Base-by-base conservation (phyloP, 2,329 filamentous ascomycete genomes). In the Ceratocystis alfenasii region DNA sequence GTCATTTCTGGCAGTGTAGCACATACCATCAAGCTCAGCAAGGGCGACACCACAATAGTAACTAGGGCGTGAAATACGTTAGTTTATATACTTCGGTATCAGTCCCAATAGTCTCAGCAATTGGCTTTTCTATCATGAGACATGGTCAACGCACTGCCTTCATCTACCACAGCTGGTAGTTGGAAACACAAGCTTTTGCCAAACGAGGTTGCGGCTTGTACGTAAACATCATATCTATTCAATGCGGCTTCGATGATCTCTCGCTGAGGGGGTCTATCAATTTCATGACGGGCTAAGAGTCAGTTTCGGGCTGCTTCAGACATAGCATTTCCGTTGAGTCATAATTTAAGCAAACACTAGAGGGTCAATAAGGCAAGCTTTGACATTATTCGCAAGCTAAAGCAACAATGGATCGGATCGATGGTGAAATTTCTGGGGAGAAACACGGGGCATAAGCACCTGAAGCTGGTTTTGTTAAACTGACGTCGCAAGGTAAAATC, bases 111-210 rank as follows among this genome's bases (percentile, higher is more conserved):
- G 55, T 17, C 5, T n/a, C 53, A 6, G 8, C 22, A 25, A 62
- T n/a, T 48, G 55, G 6, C 3, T 59, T n/a, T n/a, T 59, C 17
- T n/a, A 17, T 22, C 1, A 15, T 36, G 50, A 48, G 41, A 22
- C 12, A 41, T 5, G 20, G 45, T 46, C 5, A 44, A 82, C 86
- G 72, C 77, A 91, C 89, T 90, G 69, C 93, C 93, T 74, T 87
- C 84, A 71, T 93, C 88, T 66, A 96, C 86, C 41, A 96, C 86
- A 28, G 92, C 92, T 7, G 92, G 92, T 0, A 96, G 80, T 74
- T 96, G 92, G 73, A 93, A 96, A 77, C 93, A 96, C 64, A 96
- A 75, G 72, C 90, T 95, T 75, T 96, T 96, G 53, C 92, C 93
- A 74, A 96, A 96, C 8, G 87, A 90, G 2, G 89, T 92, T 65